A percentile compares a stretch with the other conserved stretches of the same genome.
Conservation (phyloP, 768 basidiomycete genomes). For the Daedaleopsis sinensis region DNA sequence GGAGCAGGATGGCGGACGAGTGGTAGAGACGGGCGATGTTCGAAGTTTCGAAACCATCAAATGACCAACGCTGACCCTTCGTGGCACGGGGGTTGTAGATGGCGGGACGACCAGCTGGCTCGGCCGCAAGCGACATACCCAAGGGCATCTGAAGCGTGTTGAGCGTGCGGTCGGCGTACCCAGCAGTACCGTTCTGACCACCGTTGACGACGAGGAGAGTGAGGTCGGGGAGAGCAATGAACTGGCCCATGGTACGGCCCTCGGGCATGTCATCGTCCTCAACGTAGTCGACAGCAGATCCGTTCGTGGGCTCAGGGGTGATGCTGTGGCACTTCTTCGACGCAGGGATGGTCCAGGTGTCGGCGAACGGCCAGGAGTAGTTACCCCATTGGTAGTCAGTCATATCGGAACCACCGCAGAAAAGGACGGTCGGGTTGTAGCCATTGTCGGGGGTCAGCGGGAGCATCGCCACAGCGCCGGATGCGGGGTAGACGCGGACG, state of each 20-base stretch:
- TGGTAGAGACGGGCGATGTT: conserved; percentile 86
- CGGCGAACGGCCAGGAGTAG: conserved; percentile 70
- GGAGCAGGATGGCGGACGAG: conserved; percentile 86
- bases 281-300: conserved; percentile 58
- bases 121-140: conserved; percentile 75
- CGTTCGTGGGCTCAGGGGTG: conserved; percentile 81
- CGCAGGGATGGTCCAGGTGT: conserved; percentile 74
- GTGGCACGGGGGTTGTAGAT: conserved; percentile 81
- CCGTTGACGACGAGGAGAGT: conserved; percentile 85
- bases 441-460: conserved; percentile 90
- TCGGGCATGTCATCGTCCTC: conserved; percentile 78
- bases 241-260: conserved; percentile 89
- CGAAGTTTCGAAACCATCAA: conserved; percentile 59
- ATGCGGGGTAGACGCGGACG: conserved; percentile 86
- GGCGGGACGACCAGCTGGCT: conserved; percentile 77
- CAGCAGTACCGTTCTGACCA: conserved; percentile 84
- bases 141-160: conserved; percentile 59
- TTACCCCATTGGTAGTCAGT: conserved; percentile 73
- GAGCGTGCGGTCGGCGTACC: conserved; percentile 61
- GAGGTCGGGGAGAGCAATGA: conserved; percentile 80
- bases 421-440: conserved; percentile 82
- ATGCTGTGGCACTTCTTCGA: conserved; percentile 79
- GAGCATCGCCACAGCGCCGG: conserved; percentile 87
- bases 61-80: conserved; percentile 75
- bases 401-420: conserved; percentile 91